Conservation (phyloP, 1,284 basidiomycete genomes). For the Cutaneotrichosporon cutaneum region DNA sequence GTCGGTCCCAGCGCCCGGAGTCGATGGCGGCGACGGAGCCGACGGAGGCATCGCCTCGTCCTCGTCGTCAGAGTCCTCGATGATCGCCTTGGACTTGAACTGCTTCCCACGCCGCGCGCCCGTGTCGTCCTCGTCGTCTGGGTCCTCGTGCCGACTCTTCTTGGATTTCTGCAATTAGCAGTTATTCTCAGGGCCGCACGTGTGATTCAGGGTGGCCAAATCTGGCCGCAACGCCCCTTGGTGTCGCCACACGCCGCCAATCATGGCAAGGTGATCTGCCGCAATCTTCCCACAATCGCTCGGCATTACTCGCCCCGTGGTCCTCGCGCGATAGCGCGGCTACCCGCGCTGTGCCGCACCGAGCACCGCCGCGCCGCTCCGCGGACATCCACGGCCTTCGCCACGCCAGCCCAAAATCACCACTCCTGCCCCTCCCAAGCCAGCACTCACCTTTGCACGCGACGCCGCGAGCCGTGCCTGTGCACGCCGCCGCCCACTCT, state of each 20-base stretch:
- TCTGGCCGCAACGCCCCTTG: no score
- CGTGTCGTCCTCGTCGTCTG: constrained; percentile 37
- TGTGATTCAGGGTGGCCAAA: not conserved
- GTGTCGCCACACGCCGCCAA: not conserved
- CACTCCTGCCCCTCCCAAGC: not conserved
- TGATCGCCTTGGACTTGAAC: constrained; percentile 51
- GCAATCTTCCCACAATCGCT: not conserved
- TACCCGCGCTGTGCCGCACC: not conserved
- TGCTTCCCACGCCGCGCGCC: constrained; percentile 42
- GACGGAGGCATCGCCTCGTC: not conserved
- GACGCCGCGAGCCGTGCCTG: constrained; percentile 30
- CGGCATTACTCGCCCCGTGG: not conserved
- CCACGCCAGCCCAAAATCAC: no score
- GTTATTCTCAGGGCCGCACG: constrained; percentile 4
- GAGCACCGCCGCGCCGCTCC: not conserved
- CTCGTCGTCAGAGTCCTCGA: constrained; percentile 46
- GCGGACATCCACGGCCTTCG: not conserved
- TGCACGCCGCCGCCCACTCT: constrained; percentile 3
- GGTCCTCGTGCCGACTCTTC: constrained; percentile 28
- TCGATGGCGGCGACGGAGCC: constrained; percentile 5
- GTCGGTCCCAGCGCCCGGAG: not conserved
- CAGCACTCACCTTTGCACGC: constrained; percentile 27
- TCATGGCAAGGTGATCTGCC: not conserved
- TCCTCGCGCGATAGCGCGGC: not conserved
- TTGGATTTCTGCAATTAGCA: constrained; percentile 13